Base-by-base conservation (phyloP, 2,329 filamentous ascomycete species). In the Truncatella angustata region DNA sequence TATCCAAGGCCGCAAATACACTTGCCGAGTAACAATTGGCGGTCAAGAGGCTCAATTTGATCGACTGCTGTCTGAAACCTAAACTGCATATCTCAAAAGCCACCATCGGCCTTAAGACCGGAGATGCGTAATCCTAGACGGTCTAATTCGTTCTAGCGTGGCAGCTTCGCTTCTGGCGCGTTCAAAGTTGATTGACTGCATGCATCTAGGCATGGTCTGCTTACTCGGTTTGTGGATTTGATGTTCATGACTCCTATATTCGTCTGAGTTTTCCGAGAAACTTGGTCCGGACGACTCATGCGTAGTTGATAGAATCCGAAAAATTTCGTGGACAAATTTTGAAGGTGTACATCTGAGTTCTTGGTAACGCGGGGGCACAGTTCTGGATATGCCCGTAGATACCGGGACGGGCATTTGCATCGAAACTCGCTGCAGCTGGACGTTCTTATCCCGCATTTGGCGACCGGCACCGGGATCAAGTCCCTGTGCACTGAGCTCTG, bases 361-460 rank as follows among this genome's bases (percentile, higher is more conserved):
- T 23, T 48, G 32, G 45, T 20, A 14, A 26, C 45, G 18, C 32
- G 45, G 30, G 28, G n/a, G 11, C 11, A 12, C 16, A 36, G 24
- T 34, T 16, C 4, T 14, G 11, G 37, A 48, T 24, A 10, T 26
- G 24, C 20, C 12, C 24, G 24, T 21, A 12, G 7, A 16, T 26
- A 48, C 45, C 30, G 28, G 10, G 32, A 36, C 45, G 45, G 45
- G 11, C 45, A 36, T 48, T 10, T 48, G 45, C 45, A 48, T 11
- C 3, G 45, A 36, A 43, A 21, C 7, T 2, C 28, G 28, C 28
- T 32, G 28, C 28, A 32, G 28, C 14, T 32, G 28, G 28, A 32
- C 28, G 14, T 32, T 7, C 28, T 14, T 32, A 32, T 9, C 28
- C 28, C 28, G 7, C 7, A 32, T 9, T 7, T 32, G 14, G 28